These are phyloP conservation scores for Trichoderma sp. DNA, from an alignment of 2,329 filamentous ascomycete species.

Conservation along the genomic window DNA sequence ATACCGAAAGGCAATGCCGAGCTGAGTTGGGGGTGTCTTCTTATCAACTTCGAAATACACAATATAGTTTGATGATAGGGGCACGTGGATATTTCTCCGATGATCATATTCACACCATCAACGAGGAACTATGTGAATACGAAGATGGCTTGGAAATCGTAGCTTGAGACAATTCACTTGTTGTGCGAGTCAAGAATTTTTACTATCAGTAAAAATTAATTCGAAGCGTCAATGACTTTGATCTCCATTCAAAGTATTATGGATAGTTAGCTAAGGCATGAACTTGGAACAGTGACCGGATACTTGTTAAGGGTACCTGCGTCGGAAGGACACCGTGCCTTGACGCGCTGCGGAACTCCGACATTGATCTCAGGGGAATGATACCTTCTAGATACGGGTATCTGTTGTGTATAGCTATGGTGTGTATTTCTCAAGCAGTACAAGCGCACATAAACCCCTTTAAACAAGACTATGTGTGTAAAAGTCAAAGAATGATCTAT, in stretches of 20 bases:
- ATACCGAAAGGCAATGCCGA: neutral
- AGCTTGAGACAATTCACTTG: neutral
- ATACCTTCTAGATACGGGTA: neutral
- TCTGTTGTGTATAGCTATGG: neutral
- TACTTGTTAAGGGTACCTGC: neutral
- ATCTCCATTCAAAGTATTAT: neutral
- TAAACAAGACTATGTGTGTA: neutral
- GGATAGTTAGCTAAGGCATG: neutral
- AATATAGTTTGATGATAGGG: neutral
- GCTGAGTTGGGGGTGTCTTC: neutral
- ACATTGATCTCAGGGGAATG: neutral
- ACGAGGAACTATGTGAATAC: neutral
- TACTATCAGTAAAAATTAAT: neutral
- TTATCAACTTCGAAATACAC: neutral
- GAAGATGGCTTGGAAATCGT: neutral
- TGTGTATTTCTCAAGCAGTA: neutral
- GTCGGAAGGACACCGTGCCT: neutral
- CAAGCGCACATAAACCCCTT: neutral
- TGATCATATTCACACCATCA: neutral
- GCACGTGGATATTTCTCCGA: neutral
- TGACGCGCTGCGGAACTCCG: neutral
- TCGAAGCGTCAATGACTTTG: no score
- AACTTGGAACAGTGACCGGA: no score
- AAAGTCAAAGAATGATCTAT: neutral
- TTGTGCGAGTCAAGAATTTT: neutral